These are phyloP conservation scores for Colletotrichum somersetense DNA, from an alignment of 2,329 filamentous ascomycete genomes.

Conservation along the genomic window DNA sequence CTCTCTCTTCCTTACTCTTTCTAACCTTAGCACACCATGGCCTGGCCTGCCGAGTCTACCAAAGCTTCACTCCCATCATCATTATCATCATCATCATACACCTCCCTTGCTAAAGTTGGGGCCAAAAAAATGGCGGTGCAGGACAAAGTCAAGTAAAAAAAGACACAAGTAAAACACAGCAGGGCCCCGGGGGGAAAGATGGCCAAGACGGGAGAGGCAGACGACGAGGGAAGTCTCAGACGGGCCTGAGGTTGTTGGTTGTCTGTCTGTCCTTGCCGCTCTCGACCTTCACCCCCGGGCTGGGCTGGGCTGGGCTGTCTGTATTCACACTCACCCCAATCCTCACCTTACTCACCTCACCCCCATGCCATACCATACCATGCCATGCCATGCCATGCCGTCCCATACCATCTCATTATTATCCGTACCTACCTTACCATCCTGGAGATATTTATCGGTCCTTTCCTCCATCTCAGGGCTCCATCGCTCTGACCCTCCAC, in stretches of 20 bases:
- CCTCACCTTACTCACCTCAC: constrained; percentile 24
- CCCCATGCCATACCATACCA: constrained; percentile 16
- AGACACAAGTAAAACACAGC: not conserved
- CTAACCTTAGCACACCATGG: not conserved
- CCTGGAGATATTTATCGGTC: constrained; percentile 39
- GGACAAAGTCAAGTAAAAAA: not conserved
- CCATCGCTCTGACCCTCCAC: constrained; percentile 37
- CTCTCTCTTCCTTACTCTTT: no score
- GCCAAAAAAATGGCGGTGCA: not conserved
- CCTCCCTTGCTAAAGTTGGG: not conserved
- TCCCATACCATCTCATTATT: constrained; percentile 30
- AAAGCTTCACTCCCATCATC: not conserved
- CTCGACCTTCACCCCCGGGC: constrained; percentile 10
- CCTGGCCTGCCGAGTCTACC: constrained; percentile 5
- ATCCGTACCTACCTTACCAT: constrained; percentile 16
- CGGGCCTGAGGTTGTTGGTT: constrained; percentile 1
- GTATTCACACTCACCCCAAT: constrained; percentile 9
- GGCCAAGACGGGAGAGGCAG: constrained; percentile 7
- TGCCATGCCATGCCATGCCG: constrained; percentile 13
- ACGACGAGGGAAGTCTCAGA: constrained; percentile 12
- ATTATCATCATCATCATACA: not conserved
- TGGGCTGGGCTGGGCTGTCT: not conserved
- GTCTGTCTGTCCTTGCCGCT: not conserved
- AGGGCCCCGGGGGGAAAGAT: not conserved
- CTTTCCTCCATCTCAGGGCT: constrained; percentile 37